Conservation (phyloP, 345 rosid species). For the Pseudoturritis turrita region DNA sequence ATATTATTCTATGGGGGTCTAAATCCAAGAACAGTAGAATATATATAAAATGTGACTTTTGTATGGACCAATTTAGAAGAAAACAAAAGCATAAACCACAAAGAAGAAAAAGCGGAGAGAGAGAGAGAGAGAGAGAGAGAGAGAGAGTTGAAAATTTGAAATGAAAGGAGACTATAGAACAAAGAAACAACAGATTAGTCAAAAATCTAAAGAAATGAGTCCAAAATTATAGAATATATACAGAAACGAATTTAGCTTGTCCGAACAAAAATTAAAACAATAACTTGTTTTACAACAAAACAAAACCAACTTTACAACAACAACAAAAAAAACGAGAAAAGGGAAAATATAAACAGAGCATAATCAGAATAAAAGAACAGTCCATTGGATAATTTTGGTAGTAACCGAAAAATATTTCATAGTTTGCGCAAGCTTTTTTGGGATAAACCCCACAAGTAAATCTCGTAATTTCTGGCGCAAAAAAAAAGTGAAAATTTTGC, state of each 20-base stretch:
- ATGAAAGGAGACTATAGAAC: neutral
- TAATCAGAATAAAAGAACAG: conserved; percentile 8
- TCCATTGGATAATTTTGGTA: neutral
- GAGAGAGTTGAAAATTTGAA: neutral
- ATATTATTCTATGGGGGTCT: neutral
- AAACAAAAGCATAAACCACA: conserved; percentile 10
- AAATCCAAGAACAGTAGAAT: neutral
- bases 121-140: neutral
- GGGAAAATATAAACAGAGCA: conserved; percentile 19
- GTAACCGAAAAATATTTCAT: neutral
- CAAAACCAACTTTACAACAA: neutral
- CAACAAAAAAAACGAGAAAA: neutral
- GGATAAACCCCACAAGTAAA: neutral
- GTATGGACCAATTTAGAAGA: conserved; percentile 13
- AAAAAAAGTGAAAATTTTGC: neutral
- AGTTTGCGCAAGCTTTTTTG: conserved; percentile 4
- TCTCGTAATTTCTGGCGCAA: conserved; percentile 2
- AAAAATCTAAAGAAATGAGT: neutral
- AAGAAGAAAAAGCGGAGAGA: neutral
- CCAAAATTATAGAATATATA: neutral
- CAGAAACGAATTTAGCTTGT: neutral
- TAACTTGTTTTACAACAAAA: too few relatives aligned
- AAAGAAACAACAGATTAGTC: neutral
- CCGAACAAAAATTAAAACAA: conserved; percentile 3
- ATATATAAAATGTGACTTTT: neutral